Evolutionary conservation across 352 stramenopile species (phyloP).

Genomic region (Globisporangium barbulae): DNA sequence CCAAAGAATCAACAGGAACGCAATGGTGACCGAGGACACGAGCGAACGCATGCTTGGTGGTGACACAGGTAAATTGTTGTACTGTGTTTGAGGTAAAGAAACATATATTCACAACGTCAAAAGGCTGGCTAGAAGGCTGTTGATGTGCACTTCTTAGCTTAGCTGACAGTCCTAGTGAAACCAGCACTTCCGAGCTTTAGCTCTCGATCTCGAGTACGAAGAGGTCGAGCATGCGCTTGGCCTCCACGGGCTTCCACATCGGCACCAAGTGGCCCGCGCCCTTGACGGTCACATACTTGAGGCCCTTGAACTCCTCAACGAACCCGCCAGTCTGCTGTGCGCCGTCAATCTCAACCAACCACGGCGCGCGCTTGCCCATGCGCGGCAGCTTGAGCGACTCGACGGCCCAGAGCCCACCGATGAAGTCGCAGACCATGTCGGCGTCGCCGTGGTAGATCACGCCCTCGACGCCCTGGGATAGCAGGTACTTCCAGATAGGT

Average conservation of each 20-base stretch:
- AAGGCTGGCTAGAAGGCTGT: not conserved
- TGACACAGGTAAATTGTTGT: not conserved
- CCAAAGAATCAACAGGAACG: not conserved
- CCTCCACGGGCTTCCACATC: constrained; percentile 66
- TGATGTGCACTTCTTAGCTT: not conserved
- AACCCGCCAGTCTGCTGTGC: constrained; percentile 79
- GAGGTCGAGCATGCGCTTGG: constrained; percentile 68
- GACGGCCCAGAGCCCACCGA: constrained; percentile 65
- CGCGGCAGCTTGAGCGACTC: constrained; percentile 56
- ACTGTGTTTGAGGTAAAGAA: not conserved
- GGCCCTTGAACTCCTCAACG: constrained; percentile 72
- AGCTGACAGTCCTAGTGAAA: not conserved
- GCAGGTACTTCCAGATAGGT: constrained; percentile 55
- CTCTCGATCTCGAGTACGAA: constrained; percentile 48
- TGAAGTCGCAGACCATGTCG: constrained; percentile 67
- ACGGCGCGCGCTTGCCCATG: constrained; percentile 33
- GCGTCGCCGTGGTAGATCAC: constrained; percentile 78
- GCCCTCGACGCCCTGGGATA: constrained; percentile 38
- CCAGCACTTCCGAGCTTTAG: not conserved
- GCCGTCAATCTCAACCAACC: constrained; percentile 32
- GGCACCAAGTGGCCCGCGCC: constrained; percentile 90
- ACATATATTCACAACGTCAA: not conserved
- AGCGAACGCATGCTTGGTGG: not conserved
- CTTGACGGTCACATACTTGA: constrained; percentile 90
- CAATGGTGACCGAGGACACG: not conserved